Evolutionary conservation across 208 protist genomes (phyloP).

Genomic region (Leishmania arabica): DNA sequence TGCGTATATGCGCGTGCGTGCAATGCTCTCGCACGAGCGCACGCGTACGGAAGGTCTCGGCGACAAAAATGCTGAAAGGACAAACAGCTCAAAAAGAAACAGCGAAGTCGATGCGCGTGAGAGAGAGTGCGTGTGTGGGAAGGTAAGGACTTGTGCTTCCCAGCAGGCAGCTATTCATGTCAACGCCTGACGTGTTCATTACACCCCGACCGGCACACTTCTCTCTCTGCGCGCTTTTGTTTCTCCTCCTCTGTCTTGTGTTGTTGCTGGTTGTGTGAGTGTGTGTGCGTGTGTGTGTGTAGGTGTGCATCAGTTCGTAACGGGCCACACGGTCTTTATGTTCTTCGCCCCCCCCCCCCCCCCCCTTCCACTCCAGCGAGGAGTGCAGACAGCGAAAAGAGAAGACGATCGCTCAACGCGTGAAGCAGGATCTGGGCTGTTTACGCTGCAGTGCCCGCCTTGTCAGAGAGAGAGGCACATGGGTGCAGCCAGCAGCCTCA

Average conservation of each 20-base stretch:
- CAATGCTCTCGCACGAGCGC: background rate
- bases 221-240: background rate
- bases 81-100: background rate
- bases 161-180: background rate
- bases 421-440: background rate
- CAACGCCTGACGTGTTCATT: background rate
- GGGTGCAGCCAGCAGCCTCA: background rate
- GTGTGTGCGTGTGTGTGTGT: background rate
- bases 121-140: background rate
- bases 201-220: background rate
- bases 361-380: background rate
- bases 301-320: background rate
- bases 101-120: background rate
- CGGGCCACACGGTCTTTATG: background rate
- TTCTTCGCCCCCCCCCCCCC: background rate
- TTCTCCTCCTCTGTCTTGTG: no score
- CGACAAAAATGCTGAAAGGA: background rate
- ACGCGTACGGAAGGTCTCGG: background rate
- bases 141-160: background rate
- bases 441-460: background rate
- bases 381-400: background rate
- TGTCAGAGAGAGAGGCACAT: background rate
- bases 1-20: background rate
- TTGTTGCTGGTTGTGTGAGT: background rate
- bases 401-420: background rate